These are phyloP conservation scores for Neurospora crassa DNA, from an alignment of 2,329 filamentous ascomycete genomes.

Conservation along the genomic window DNA sequence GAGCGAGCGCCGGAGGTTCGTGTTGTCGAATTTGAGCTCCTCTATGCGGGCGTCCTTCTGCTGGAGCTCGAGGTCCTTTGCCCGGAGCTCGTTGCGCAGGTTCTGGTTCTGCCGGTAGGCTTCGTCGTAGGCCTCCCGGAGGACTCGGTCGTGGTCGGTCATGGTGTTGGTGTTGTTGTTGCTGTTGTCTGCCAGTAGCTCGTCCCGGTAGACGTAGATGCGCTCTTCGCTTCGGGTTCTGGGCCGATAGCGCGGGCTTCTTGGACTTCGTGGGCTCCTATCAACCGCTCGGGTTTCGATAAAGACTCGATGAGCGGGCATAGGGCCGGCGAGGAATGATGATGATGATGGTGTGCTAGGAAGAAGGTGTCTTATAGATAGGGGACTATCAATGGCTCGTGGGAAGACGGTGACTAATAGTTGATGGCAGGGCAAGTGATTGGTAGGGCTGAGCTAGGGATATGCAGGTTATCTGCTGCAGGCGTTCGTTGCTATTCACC, in stretches of 20 bases:
- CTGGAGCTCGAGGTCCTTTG: conserved; percentile 19
- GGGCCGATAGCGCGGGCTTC: conserved; percentile 10
- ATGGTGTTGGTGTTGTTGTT: conserved; percentile 5
- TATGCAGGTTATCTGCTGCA: neutral
- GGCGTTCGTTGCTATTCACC: neutral
- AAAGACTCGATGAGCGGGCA: conserved; percentile 12
- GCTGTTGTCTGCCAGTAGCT: conserved; percentile 6
- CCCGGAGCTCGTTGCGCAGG: conserved; percentile 21
- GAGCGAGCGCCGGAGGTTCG: conserved; percentile 28
- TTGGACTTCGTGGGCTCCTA: conserved; percentile 6
- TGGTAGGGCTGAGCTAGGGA: neutral
- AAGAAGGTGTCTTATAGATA: neutral
- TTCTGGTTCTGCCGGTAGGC: conserved; percentile 20
- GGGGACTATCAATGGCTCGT: neutral
- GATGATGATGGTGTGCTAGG: neutral
- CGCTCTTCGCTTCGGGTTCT: conserved; percentile 17
- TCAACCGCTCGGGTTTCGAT: conserved; percentile 12
- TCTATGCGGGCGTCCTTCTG: conserved; percentile 25
- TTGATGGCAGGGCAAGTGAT: neutral
- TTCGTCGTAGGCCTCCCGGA: conserved; percentile 14
- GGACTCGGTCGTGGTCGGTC: conserved; percentile 13
- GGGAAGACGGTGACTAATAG: neutral
- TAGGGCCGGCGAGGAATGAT: neutral
- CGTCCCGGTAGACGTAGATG: conserved; percentile 17
- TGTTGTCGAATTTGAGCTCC: conserved; percentile 29